Evolutionary conservation across 768 basidiomycete genomes (phyloP), one percentile per base, ranked within the genome.

Genomic region (Lactarius pseudohatsudake): DNA sequence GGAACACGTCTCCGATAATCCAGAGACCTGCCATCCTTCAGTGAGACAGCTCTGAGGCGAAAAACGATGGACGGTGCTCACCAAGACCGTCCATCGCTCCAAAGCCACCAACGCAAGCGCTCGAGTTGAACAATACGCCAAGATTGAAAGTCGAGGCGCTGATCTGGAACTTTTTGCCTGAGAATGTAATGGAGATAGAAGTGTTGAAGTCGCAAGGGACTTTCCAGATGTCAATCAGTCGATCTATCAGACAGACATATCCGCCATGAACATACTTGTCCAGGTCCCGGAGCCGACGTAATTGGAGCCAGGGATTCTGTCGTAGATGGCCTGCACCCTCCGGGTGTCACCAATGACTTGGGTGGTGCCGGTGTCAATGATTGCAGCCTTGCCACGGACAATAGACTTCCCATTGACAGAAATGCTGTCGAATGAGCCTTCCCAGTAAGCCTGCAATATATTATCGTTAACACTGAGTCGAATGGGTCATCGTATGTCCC

Each of bases 311-410:
- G 45, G n/a, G n/a, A 47, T 47, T 10, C 11, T 10, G n/a, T 47
- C n/a, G 11, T 47, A 47, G 45, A 47, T 11, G n/a, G 45, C 45
- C 45, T 47, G 45, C 22, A 47, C 7, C 4, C n/a, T 47, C 45
- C 4, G 0, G 2, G 56, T 7, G 61, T 68, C 62, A 50, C 74
- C 75, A 32, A 75, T 15, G 67, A 77, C 71, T 30, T 71, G 62
- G 7, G 74, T 74, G 7, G 76, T 77, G 40, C 76, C 76, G 68
- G 63, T 72, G 66, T 76, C 76, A 62, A 77, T 73, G 69, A 77
- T 70, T 36, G 77, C 61, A 13, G 34, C 32, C 53, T 55, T 53
- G 11, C 16, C 16, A 8, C 53, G 30, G 13, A 70, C 10, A n/a
- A 67, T 64, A n/a, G 36, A 28, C 18, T 66, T 60, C 53, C 72